Base-by-base conservation (phyloP, 2,329 filamentous ascomycete species). In the Tolypocladium album region DNA sequence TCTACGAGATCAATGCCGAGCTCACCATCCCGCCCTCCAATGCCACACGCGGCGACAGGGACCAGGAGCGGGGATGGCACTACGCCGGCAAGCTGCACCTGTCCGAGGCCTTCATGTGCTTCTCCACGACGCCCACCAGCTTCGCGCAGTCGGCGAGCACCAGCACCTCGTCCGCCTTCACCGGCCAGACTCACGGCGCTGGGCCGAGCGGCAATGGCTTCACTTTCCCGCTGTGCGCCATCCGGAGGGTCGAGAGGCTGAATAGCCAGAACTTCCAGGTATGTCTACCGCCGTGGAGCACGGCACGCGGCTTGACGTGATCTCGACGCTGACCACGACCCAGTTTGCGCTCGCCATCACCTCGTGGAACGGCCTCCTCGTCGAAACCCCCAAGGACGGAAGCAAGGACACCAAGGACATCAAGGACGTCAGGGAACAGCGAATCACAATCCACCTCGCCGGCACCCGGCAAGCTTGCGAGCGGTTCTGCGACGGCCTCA, bases 1-100 rank as follows among this genome's bases (percentile, higher is more conserved):
- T 97, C 61, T 92, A 95, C 77, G 94, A 99, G 79, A 97, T 99
- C 76, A 92, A 89, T 62, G 92, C 94, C 70, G 94, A 99, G 79
- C 85, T 99, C 62, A 95, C 92, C 60, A 89, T 99, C 61, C 87
- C 88, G 59, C 86, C 84, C 63, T 84, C 85, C 64, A 89, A 88
- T 74, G 82, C 79, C 66, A 86, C 82, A 62, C 84, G 87, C 56
- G 87, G 88, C 62, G 89, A 90, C 67, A 87, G 87, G 73, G 83
- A 87, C 64, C 83, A 84, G 59, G 86, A 87, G 61, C 82, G 84
- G 67, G 90, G 91, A 66, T 96, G 89, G 75, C 89, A 92, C 71
- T 97, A 99, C 78, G 87, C 88, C 31, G 94, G 94, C 57, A 92
- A 92, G 74, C 83, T 99, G 58, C 93, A 99, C 72, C 79, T 99